Evolutionary conservation across 2,329 filamentous ascomycete genomes (phyloP), one percentile per base, ranked within the genome.

Genomic region (Alternaria burnsii): DNA sequence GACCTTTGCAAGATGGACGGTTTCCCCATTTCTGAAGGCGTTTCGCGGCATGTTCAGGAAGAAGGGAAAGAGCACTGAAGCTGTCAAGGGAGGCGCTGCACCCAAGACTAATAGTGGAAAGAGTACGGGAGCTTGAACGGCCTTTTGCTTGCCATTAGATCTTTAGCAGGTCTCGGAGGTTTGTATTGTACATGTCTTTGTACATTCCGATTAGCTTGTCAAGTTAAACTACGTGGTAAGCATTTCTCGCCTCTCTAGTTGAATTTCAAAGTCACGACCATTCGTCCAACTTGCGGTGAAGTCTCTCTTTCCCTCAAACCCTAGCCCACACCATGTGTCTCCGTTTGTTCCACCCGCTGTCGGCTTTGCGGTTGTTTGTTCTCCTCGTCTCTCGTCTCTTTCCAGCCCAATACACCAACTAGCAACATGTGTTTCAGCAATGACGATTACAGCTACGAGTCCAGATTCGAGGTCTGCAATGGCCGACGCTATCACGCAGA

Each of bases 1-100:
- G 4, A 96, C 92, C 91, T 96, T 98, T 83, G 94, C 94, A 30
- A 81, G 64, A 52, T 67, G 66, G 63, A 70, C 73, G 1, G 70
- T 78, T 11, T 44, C 72, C 1, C 76, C 76, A 30, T 24, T 74
- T 7, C 55, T 70, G 59, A 58, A 74, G 46, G 67, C 74, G 28
- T 65, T 82, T 3, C 76, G 71, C 62, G 75, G 73, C 0, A 16
- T 82, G 10, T 80, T 85, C 62, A 63, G 74, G 34, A 78, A 68
- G 55, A 65, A 68, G 53, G 62, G 57, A 14, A 68, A 62, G 50
- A 76, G 70, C 43, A 80, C 70, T 34, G 76, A 75, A 58, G 76
- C 77, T 42, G 60, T 72, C 14, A 73, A 72, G 26, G 75, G 68
- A 12, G 74, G 76, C 20, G 74, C 60, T 38, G 58, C 77, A 44